Conservation (phyloP, 2,329 filamentous ascomycete genomes). For the Botryosphaeria dothidea region DNA sequence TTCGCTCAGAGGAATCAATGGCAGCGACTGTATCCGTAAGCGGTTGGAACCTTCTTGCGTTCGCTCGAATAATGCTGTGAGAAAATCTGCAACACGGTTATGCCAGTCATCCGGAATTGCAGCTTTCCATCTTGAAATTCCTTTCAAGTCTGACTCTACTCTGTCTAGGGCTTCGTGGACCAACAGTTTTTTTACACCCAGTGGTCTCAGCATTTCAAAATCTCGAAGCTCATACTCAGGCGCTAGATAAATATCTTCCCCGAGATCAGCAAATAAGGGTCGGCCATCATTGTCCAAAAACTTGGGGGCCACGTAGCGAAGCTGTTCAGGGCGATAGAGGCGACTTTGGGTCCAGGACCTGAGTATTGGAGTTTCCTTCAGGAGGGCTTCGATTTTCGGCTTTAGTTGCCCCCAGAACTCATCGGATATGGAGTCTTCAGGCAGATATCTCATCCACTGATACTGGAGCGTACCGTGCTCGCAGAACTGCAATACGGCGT, state of each 20-base stretch:
- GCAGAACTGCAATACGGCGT: background rate
- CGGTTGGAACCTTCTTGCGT: no score
- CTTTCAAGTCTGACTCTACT: background rate
- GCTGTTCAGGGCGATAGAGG: background rate
- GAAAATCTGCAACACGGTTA: background rate
- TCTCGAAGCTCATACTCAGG: background rate
- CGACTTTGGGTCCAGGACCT: background rate
- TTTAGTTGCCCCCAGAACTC: background rate
- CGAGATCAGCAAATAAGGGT: background rate
- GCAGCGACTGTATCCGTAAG: background rate
- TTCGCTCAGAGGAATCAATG: background rate
- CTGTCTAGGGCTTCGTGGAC: background rate
- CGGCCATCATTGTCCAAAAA: background rate
- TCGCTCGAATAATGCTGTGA: background rate
- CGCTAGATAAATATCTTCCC: background rate
- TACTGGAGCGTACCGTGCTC: background rate
- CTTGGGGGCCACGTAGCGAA: background rate
- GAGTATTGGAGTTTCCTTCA: background rate
- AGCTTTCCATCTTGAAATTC: background rate
- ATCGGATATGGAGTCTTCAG: background rate
- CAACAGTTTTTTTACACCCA: background rate
- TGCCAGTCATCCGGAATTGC: background rate
- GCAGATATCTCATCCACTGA: background rate
- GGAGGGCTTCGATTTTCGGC: background rate
- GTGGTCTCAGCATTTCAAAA: background rate